Conservation (phyloP, 2,329 filamentous ascomycete genomes). For the Sclerotinia spermophila region DNA sequence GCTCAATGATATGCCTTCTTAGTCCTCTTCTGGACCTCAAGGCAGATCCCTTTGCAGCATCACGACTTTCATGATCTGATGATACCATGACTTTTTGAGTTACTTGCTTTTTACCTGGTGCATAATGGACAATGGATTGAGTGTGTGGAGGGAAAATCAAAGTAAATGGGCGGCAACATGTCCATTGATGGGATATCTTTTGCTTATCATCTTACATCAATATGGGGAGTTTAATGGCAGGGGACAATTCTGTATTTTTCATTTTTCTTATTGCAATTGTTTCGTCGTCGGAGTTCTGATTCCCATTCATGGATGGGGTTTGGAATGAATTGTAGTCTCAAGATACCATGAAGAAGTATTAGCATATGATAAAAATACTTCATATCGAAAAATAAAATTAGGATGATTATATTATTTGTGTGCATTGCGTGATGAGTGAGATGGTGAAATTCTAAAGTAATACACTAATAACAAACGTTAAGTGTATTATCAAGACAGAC, state of each 20-base stretch:
- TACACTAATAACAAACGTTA: neutral
- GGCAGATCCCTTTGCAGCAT: constrained; percentile 12
- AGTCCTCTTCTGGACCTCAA: constrained; percentile 7
- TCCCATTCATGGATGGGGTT: neutral
- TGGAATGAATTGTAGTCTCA: constrained; percentile 10
- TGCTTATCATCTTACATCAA: constrained; percentile 12
- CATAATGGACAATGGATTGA: neutral
- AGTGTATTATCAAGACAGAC: neutral
- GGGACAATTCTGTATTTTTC: constrained; percentile 12
- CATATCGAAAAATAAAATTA: constrained; percentile 8
- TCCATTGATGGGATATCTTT: constrained; percentile 8
- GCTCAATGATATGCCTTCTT: constrained; percentile 11
- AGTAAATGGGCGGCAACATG: neutral
- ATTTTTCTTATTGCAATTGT: constrained; percentile 3
- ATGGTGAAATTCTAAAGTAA: neutral
- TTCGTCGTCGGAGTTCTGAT: constrained; percentile 4
- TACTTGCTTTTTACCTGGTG: neutral
- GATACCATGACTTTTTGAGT: constrained; percentile 10
- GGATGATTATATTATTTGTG: neutral
- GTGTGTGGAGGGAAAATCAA: constrained; percentile 1
- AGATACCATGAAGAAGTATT: constrained; percentile 17
- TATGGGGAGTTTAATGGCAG: constrained; percentile 19
- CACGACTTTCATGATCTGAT: constrained; percentile 20
- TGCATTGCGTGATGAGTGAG: neutral
- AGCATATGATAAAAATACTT: constrained; percentile 13